Evolutionary conservation across 2,329 filamentous ascomycete species (phyloP).

Genomic region (Hypoxylon rubiginosum): DNA sequence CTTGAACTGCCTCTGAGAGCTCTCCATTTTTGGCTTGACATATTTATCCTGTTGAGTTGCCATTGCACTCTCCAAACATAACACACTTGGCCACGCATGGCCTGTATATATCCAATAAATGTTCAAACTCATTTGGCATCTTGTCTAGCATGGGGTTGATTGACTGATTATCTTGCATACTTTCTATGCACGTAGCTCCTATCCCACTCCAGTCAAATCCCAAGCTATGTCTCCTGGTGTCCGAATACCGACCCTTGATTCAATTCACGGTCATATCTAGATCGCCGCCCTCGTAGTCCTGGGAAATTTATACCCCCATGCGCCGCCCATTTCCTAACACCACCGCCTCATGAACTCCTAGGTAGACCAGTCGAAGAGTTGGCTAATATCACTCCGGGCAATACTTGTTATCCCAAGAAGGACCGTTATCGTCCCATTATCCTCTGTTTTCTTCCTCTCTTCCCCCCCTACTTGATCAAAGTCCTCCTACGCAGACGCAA

Average conservation of each 20-base stretch:
- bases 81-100: constrained; percentile 19
- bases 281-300: background rate
- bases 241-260: too few species aligned
- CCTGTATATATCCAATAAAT: constrained; percentile 33
- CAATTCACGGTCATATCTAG: too few species aligned
- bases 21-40: constrained; percentile 9
- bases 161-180: background rate
- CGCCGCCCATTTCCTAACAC: too few species aligned
- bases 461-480: background rate
- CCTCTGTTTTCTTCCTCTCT: too few species aligned
- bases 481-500: background rate
- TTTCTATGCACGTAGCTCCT: background rate
- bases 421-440: too few species aligned
- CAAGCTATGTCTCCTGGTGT: too few species aligned
- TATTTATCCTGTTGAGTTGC: constrained; percentile 21
- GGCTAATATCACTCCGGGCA: too few species aligned
- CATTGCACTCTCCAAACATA: constrained; percentile 10
- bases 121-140: background rate
- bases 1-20: constrained; percentile 18
- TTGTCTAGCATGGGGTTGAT: background rate
- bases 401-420: too few species aligned
- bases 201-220: too few species aligned
- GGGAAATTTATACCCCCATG: too few species aligned
- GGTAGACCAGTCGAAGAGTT: too few species aligned
- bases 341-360: too few species aligned